A percentile compares a stretch with the other conserved stretches of the same genome.
These are phyloP conservation scores for Magnaporthiopsis rhizophila DNA, from an alignment of 2,329 filamentous ascomycete species.

Conservation along the genomic window DNA sequence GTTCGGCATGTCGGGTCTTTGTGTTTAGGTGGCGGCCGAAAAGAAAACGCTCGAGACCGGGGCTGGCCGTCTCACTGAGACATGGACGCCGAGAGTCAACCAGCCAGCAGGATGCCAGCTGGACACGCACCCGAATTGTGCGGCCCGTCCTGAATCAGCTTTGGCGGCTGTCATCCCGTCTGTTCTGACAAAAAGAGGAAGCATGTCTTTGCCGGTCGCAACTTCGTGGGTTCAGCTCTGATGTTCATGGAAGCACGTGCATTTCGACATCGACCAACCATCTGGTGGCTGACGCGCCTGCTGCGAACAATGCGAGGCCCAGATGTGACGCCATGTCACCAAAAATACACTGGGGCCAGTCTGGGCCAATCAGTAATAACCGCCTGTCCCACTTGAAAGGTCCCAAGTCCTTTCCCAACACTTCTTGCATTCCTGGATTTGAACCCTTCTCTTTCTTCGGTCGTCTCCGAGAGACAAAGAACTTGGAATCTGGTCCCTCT, in stretches of 20 bases:
- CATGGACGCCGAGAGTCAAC: neutral
- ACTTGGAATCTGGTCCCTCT: neutral
- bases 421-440: neutral
- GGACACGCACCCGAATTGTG: too few species aligned
- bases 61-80: neutral
- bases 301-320: neutral
- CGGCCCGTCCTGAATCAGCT: neutral
- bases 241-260: neutral
- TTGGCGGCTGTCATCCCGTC: neutral
- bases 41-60: neutral
- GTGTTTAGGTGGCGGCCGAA: neutral
- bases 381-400: neutral
- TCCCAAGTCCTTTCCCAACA: neutral
- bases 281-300: neutral
- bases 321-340: neutral
- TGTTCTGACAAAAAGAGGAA: neutral
- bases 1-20: neutral
- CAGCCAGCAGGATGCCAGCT: neutral
- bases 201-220: neutral
- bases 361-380: neutral
- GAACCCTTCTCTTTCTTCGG: neutral
- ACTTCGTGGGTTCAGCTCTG: neutral
- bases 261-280: neutral
- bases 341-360: neutral
- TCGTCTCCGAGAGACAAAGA: neutral